Conservation (phyloP, 805 yeast species). For the Candida sithepensis region DNA sequence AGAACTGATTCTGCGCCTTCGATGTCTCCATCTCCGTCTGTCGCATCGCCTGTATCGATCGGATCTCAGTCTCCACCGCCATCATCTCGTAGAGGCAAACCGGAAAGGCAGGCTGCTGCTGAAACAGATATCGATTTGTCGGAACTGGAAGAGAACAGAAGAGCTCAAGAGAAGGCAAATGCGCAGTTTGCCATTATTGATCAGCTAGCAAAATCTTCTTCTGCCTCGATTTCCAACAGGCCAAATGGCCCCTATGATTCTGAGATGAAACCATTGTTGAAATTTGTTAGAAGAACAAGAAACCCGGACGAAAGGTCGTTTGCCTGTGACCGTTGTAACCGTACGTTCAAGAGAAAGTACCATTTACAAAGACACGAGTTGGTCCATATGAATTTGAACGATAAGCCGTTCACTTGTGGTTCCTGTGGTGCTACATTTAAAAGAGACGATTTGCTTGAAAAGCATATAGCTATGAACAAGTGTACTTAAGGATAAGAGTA, state of each 20-base stretch:
- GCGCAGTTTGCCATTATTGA: background rate
- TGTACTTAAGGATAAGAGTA: too few relatives aligned
- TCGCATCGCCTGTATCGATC: background rate
- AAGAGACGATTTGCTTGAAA: conserved; percentile 17
- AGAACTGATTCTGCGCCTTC: background rate
- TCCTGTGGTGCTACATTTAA: conserved; percentile 16
- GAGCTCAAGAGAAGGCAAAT: background rate
- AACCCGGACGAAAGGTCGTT: conserved; percentile 3
- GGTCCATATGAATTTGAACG: conserved; percentile 14
- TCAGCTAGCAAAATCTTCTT: background rate
- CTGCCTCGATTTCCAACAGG: background rate
- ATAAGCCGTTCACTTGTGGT: conserved; percentile 16
- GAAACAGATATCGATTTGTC: background rate
- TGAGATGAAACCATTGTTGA: background rate
- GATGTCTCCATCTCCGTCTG: background rate
- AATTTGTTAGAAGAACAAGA: background rate
- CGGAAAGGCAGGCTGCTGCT: background rate
- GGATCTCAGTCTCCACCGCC: background rate
- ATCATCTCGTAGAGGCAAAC: background rate
- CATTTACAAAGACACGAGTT: conserved; percentile 19
- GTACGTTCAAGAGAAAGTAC: conserved; percentile 19
- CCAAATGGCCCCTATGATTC: background rate
- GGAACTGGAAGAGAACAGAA: background rate
- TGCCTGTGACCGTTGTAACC: conserved; percentile 14
- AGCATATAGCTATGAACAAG: conserved; percentile 14